Evolutionary conservation across 495 filamentous ascomycete genomes (phyloP).

Genomic region (Aspergillus heteromorphus): DNA sequence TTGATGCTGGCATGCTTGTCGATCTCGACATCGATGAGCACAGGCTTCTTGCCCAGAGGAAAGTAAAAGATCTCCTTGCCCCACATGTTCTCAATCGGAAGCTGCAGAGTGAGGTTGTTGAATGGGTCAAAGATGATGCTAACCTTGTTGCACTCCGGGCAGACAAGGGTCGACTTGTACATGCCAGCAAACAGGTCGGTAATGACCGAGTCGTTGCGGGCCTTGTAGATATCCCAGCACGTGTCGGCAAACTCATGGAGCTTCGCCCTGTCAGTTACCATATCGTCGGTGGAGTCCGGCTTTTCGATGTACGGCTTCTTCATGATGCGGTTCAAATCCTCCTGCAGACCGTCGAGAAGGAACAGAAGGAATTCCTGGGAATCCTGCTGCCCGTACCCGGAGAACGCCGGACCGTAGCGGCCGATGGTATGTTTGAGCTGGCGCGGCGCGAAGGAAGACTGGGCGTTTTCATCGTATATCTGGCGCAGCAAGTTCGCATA

Average conservation of each 20-base stretch:
- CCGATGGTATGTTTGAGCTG: slow-evolving; percentile 79
- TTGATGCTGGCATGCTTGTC: slow-evolving; percentile 74
- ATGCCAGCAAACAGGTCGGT: slow-evolving; percentile 93
- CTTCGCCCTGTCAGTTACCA: slow-evolving; percentile 73
- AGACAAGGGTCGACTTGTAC: slow-evolving; percentile 95
- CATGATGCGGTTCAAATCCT: slow-evolving; percentile 86
- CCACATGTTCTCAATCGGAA: slow-evolving; percentile 80
- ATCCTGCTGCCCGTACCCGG: slow-evolving; percentile 93
- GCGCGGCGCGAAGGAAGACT: slow-evolving; percentile 61
- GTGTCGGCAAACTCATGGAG: slow-evolving; percentile 77
- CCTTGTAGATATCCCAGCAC: slow-evolving; percentile 87
- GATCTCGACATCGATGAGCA: slow-evolving; percentile 76
- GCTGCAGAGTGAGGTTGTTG: slow-evolving; percentile 85
- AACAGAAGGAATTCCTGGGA: slow-evolving; percentile 98
- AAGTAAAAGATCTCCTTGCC: slow-evolving; percentile 66
- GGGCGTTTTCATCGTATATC: slow-evolving; percentile 57
- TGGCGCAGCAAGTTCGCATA: slow-evolving; percentile 69
- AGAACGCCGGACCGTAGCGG: slow-evolving; percentile 74
- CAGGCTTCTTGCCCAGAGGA: slow-evolving; percentile 58
- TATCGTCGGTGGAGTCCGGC: slow-evolving; percentile 94
- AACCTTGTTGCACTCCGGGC: slow-evolving; percentile 85
- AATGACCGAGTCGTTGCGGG: slow-evolving; percentile 89
- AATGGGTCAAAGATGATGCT: slow-evolving; percentile 99
- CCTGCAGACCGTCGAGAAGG: slow-evolving; percentile 87
- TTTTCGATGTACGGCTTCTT: slow-evolving; percentile 98